Conservation (phyloP, 2,329 filamentous ascomycete genomes). For the Gaeumannomyces tritici region DNA sequence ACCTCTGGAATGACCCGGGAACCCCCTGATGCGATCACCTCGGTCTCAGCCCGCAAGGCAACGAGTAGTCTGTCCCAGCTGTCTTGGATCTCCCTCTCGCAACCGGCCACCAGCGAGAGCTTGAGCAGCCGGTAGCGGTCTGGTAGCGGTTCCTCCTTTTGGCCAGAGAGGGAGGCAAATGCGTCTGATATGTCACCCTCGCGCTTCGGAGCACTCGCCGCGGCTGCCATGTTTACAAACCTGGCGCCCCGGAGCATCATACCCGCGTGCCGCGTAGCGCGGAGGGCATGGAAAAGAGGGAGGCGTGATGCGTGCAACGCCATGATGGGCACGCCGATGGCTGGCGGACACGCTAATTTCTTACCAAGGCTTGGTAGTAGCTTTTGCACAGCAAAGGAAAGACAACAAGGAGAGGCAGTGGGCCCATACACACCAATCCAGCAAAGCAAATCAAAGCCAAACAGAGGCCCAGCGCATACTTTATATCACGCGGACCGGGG, state of each 20-base stretch:
- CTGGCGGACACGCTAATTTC: neutral
- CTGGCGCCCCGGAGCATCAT: neutral
- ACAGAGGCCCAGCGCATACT: neutral
- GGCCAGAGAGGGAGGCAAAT: conserved; percentile 49
- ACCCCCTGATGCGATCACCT: conserved; percentile 31
- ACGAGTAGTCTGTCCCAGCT: conserved; percentile 17
- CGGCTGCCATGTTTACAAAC: conserved; percentile 9
- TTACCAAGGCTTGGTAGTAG: no score
- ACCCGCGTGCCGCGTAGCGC: neutral
- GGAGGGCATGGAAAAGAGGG: neutral
- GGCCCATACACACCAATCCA: neutral
- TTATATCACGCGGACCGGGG: neutral
- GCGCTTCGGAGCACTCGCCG: conserved; percentile 25
- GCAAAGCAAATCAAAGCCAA: neutral
- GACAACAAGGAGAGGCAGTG: neutral
- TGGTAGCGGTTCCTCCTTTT: conserved; percentile 34
- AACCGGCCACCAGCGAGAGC: conserved; percentile 36
- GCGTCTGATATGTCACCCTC: conserved; percentile 55
- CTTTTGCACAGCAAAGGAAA: neutral
- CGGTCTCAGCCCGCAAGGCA: conserved; percentile 15
- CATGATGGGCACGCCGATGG: neutral
- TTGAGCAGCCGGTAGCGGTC: conserved; percentile 48
- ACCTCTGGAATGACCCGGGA: conserved; percentile 43
- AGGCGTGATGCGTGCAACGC: neutral
- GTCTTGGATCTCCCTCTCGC: conserved; percentile 32